phyloP scores from a whole-genome alignment of 2,329 filamentous ascomycete genomes.

The Aspergillus sp. region DNA sequence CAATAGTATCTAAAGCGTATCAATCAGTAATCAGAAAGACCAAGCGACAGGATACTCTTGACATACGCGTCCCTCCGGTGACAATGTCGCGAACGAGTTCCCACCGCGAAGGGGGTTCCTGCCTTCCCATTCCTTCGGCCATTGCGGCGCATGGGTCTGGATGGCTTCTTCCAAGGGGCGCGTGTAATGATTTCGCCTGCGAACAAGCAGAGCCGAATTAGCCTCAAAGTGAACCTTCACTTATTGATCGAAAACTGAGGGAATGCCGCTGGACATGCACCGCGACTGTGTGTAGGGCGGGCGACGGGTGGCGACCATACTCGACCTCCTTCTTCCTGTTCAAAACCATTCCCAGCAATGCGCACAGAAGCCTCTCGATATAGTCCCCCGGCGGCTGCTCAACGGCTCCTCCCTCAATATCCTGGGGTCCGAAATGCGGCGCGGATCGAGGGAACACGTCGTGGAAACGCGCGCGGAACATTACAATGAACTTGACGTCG shows the following conservation, averaged over 20 bases:
- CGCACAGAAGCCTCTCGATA: constrained; percentile 81
- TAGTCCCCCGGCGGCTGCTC: constrained; percentile 71
- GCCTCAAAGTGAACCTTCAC: constrained; percentile 15
- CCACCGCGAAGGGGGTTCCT: constrained; percentile 75
- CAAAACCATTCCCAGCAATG: constrained; percentile 73
- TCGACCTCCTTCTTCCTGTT: constrained; percentile 99
- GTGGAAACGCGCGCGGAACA: constrained; percentile 90
- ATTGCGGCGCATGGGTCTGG: constrained; percentile 73
- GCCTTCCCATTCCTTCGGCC: constrained; percentile 73
- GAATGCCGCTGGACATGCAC: not conserved
- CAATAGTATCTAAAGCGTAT: constrained; percentile 58
- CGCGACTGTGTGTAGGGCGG: constrained; percentile 4
- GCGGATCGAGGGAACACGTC: constrained; percentile 82
- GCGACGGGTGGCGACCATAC: constrained; percentile 49
- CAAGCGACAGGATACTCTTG: constrained; percentile 2
- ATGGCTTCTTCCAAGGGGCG: constrained; percentile 91
- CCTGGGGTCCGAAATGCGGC: constrained; percentile 85
- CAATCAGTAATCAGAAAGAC: constrained; percentile 6
- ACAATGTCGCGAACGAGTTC: constrained; percentile 73
- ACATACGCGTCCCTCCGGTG: constrained; percentile 67
- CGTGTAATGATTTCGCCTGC: constrained; percentile 81
- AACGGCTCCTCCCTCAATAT: constrained; percentile 78
- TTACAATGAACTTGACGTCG: constrained; percentile 80
- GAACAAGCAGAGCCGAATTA: constrained; percentile 13
- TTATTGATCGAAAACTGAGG: constrained; percentile 4